Conservation (phyloP, 1,284 basidiomycete genomes). For the Cryptococcus sp. region DNA sequence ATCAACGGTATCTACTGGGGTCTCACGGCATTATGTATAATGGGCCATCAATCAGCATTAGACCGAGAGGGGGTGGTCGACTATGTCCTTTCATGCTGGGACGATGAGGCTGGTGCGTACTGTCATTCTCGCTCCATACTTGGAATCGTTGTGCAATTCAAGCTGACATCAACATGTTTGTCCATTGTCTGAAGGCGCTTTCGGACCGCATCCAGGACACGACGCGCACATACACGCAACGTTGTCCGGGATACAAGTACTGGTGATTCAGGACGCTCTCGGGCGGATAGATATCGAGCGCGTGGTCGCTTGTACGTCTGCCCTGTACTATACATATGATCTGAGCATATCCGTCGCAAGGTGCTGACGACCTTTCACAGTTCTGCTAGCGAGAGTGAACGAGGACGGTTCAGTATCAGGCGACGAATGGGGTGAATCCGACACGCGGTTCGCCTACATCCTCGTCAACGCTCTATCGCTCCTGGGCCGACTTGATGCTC, state of each 20-base stretch:
- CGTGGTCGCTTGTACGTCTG: constrained; percentile 69
- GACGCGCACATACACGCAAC: constrained; percentile 89
- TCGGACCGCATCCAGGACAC: constrained; percentile 88
- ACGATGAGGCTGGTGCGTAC: constrained; percentile 74
- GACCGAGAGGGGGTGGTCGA: constrained; percentile 79
- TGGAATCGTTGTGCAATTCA: background rate
- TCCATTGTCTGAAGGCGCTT: constrained; percentile 66
- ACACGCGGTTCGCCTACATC: constrained; percentile 90
- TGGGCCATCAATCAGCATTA: constrained; percentile 75
- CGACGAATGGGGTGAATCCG: constrained; percentile 84
- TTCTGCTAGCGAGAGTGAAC: constrained; percentile 78
- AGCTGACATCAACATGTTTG: background rate
- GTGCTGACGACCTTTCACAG: constrained; percentile 54
- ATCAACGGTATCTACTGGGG: constrained; percentile 99
- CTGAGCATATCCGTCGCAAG: background rate
- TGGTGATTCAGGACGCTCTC: constrained; percentile 80
- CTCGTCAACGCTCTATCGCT: constrained; percentile 79
- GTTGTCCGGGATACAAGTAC: constrained; percentile 87
- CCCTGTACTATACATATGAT: background rate
- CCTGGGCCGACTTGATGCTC: constrained; percentile 64
- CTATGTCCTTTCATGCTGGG: constrained; percentile 93
- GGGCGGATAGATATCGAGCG: constrained; percentile 67
- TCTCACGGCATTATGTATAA: constrained; percentile 77
- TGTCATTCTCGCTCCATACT: background rate
- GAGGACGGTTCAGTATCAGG: constrained; percentile 84